Base-by-base conservation (phyloP, 2,329 filamentous ascomycete genomes). In the Graphilbum fragrans region DNA sequence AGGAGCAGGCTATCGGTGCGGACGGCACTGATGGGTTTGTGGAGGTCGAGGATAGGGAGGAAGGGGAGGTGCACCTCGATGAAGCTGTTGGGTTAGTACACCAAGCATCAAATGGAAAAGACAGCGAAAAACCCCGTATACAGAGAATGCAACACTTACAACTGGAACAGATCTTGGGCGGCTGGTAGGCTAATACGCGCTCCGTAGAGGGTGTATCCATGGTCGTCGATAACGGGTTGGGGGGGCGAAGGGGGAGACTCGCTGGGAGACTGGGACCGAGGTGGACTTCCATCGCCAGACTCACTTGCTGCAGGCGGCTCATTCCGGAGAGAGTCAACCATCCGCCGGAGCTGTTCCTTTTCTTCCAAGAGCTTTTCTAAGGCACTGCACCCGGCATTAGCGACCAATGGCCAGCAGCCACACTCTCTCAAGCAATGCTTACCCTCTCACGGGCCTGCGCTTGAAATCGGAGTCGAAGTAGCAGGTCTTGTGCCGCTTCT, bases 391-490 rank as follows among this genome's bases (percentile, higher is more conserved):
- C 32, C 11, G 16, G 10, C 6, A 17, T 29, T 20, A 9, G 32
- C 17, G 11, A 17, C 21, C 21, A 9, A 18, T 16, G 2, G 17
- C 5, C 21, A 17, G 9, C 21, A n/a, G 4, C 17, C 37, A 14
- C 18, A n/a, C n/a, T n/a, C n/a, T n/a, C n/a, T n/a, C n/a, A n/a
- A n/a, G n/a, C n/a, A n/a, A n/a, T n/a, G 29, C 29, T 31, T 16
- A 37, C 39, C 39, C 42, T 1, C 42, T 21, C 4, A 44, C 39
- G 5, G 39, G 38, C 32, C 22, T 36, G 14, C 42, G 35, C 19
- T 44, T 44, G 25, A 44, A 44, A 6, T 29, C 35, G 8, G 42
- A 23, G 36, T 44, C 42, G 5, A 41, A 44, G 1, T 38, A 17
- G 25, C 42, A 44, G 31, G 23, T 36, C 42, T 41, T 44, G 31